Base-by-base conservation (phyloP, 2,329 filamentous ascomycete genomes). In the Colletotrichum echinochloae region DNA sequence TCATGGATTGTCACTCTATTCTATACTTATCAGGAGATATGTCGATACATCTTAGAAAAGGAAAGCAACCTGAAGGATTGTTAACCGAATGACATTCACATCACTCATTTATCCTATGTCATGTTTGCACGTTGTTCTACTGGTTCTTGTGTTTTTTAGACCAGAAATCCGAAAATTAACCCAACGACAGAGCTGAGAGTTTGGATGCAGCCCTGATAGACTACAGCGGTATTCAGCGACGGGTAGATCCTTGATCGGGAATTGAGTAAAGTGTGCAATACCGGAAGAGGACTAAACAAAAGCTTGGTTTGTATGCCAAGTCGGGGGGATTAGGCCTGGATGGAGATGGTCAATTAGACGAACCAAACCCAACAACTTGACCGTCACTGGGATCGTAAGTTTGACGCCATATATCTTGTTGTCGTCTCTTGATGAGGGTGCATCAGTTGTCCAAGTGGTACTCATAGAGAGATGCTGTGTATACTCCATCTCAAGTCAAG, bases 311-410 rank as follows among this genome's bases (percentile, higher is more conserved):
- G 16, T 9, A 2, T 8, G 48, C 26, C 16, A 49, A 6, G 8
- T 26, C 5, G 23, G 14, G 23, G 14, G 8, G 14, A 5, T 18
- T 18, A 30, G 16, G 18, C 7, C 14, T 28, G 1, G 9, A 1
- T 18, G 1, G 5, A 46, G 8, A 44, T n/a, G 18, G n/a, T 20
- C 16, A 44, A 20, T 3, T 14, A n/a, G 4, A 0, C n/a, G 44
- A n/a, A 23, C 20, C 9, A 4, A 46, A 11, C 18, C 26, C 26
- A 20, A 51, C 14, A 28, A 51, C 3, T 5, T 28, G n/a, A 11
- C 5, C 14, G 5, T 8, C 1, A 8, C 1, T 20, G 20, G 23
- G 8, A 1, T 8, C 30, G 1, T 3, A 23, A 2, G 11, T 23
- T 48, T 49, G 12, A 14, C 12, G 14, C 4, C 23, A 26, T 48